A percentile compares a stretch with the other conserved stretches of the same genome.
phyloP scores from a whole-genome alignment of 1,284 basidiomycete species.

The Cutaneotrichosporon arboriforme region DNA sequence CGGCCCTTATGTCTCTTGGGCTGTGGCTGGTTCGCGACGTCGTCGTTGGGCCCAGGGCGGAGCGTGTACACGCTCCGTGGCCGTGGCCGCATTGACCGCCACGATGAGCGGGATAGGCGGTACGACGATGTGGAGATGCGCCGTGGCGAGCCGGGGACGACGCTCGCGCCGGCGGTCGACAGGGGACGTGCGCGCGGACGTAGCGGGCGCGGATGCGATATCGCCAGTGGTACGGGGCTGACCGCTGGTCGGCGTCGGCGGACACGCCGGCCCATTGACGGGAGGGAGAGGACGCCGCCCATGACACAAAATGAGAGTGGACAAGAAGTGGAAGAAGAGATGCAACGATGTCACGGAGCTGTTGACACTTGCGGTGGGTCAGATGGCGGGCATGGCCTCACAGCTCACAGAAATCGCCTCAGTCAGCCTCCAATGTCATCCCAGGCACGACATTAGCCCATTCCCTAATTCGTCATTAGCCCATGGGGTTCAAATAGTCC shows the following conservation, averaged over 20 bases:
- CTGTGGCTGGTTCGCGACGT: too few species aligned
- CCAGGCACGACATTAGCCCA: not conserved
- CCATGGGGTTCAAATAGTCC: not conserved
- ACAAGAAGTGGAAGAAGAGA: not conserved
- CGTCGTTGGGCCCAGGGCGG: too few species aligned
- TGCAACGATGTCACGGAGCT: not conserved
- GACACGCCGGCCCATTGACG: not conserved
- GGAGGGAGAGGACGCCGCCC: slow-evolving; percentile 6
- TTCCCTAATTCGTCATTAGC: not conserved
- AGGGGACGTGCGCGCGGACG: too few species aligned
- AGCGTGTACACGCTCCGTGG: too few species aligned
- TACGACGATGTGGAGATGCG: too few species aligned
- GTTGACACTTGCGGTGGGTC: not conserved
- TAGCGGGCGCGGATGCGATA: slow-evolving; percentile 2
- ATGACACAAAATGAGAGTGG: not conserved
- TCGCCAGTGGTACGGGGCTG: not conserved
- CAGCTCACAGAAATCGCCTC: too few species aligned
- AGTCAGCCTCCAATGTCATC: too few species aligned
- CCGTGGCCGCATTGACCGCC: too few species aligned
- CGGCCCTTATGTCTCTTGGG: too few species aligned
- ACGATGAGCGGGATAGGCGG: too few species aligned
- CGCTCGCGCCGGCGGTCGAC: too few species aligned
- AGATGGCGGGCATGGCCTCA: not conserved
- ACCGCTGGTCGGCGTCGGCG: not conserved
- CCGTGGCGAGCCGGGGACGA: too few species aligned